Base-by-base conservation (phyloP, 495 filamentous ascomycete species). In the Barbatosphaeria neglecta region DNA sequence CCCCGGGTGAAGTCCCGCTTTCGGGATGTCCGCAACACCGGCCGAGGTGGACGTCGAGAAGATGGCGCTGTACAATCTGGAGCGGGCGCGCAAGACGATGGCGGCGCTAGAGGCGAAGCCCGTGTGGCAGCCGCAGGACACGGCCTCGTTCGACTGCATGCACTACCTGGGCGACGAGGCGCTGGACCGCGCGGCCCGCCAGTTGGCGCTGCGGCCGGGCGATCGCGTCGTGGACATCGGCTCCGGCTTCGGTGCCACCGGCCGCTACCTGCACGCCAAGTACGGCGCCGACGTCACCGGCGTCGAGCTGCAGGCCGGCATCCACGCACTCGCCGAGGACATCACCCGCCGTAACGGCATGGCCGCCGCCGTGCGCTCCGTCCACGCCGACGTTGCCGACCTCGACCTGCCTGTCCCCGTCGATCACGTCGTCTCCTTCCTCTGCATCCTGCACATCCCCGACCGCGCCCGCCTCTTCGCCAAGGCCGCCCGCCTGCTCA, bases 391-490 rank as follows among this genome's bases (percentile, higher is more conserved):
- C 37, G 41, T 50, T 19, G 42, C 25, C 4, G 19, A 15, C 11
- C 19, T 45, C 37, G 31, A n/a, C 10, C 22, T 50, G 9, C 22
- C 28, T 15, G 18, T 2, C 6, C 43, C 37, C 0, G 48, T 42
- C 22, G 39, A 50, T 23, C 39, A 50, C 23, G 23, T 50, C 15
- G 25, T 50, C 28, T 45, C 48, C 9, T 41, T 50, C 16, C 28
- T 50, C 16, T 50, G 48, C 43, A 50, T 50, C 44, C 35, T 38
- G 11, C 48, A 50, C 18, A 50, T 50, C 25, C 37, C 43, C 6
- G 43, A 40, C 2, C 24, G 48, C 13, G 43, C 43, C n/a, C 16
- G 18, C 17, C 19, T 50, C 18, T 50, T 50, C 37, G 16, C 33
- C 9, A 44, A 45, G 25, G 48, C 39, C n/a, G 43, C 37, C 18